These are phyloP conservation scores for Ceratocystis destructans DNA, from an alignment of 2,329 filamentous ascomycete species.

Conservation along the genomic window DNA sequence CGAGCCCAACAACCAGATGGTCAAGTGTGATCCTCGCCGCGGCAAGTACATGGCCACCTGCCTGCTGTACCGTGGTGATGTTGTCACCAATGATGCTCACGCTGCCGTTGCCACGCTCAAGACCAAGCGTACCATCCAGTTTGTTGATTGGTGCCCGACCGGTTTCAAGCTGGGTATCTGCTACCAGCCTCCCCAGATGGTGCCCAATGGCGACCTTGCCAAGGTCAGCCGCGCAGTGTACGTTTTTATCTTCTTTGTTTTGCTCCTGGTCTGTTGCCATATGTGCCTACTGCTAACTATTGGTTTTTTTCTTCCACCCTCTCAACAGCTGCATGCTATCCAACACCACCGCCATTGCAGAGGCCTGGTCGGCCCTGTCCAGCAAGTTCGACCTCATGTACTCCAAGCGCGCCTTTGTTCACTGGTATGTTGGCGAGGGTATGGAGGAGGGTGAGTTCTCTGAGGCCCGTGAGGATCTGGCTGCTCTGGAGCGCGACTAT, in stretches of 20 bases:
- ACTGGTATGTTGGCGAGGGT: slow-evolving; percentile 99
- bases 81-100: slow-evolving; percentile 93
- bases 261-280: too few species aligned
- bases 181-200: slow-evolving; percentile 74
- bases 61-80: slow-evolving; percentile 93
- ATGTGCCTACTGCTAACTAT: too few species aligned
- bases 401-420: slow-evolving; percentile 99
- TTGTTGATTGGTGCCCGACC: slow-evolving; percentile 99
- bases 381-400: slow-evolving; percentile 99
- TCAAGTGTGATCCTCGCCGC: slow-evolving; percentile 96
- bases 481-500: slow-evolving; percentile 95
- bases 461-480: slow-evolving; percentile 95
- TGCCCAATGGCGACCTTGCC: slow-evolving; percentile 92
- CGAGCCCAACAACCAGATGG: slow-evolving; percentile 99
- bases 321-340: slow-evolving; percentile 76
- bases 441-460: slow-evolving; percentile 99
- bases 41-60: slow-evolving; percentile 99
- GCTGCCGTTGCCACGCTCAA: slow-evolving; percentile 87
- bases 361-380: slow-evolving; percentile 92
- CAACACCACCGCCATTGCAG: slow-evolving; percentile 96
- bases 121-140: slow-evolving; percentile 98
- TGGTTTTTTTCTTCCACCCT: not conserved
- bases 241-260: slow-evolving; percentile 30
- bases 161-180: slow-evolving; percentile 99
- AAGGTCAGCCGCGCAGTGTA: slow-evolving; percentile 98